phyloP scores from a whole-genome alignment of 2,329 filamentous ascomycete genomes.

The Aspergillus novoparasiticus region DNA sequence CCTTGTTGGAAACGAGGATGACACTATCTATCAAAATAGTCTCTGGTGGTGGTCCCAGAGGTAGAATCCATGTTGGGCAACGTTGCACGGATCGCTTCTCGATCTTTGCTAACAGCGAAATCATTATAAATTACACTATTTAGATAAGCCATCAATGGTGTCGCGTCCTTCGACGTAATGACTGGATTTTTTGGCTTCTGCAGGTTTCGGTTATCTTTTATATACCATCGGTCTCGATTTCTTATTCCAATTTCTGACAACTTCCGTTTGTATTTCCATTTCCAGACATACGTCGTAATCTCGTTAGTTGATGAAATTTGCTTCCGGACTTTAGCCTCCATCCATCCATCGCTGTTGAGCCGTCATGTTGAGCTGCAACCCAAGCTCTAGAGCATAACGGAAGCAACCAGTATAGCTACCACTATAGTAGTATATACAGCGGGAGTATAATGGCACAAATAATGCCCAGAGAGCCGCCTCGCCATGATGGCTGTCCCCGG shows the following conservation, averaged over 20 bases:
- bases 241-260: neutral
- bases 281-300: neutral
- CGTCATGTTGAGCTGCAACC: neutral
- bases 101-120: accelerated
- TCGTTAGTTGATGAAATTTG: neutral
- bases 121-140: neutral
- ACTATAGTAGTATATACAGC: neutral
- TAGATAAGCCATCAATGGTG: neutral
- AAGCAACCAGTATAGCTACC: neutral
- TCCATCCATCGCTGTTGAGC: neutral
- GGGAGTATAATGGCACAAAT: neutral
- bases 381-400: too few relatives aligned
- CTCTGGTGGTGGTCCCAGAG: neutral
- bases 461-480: neutral
- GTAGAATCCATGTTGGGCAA: neutral
- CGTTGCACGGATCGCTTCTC: neutral
- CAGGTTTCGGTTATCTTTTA: neutral
- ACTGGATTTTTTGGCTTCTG: neutral
- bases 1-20: neutral
- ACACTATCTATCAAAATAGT: neutral
- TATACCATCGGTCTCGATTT: neutral
- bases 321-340: neutral
- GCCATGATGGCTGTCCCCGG: neutral
- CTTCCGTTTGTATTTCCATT: neutral
- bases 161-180: neutral